phyloP scores from a whole-genome alignment of 2,329 filamentous ascomycete species.

The Scedosporium dehoogii region DNA sequence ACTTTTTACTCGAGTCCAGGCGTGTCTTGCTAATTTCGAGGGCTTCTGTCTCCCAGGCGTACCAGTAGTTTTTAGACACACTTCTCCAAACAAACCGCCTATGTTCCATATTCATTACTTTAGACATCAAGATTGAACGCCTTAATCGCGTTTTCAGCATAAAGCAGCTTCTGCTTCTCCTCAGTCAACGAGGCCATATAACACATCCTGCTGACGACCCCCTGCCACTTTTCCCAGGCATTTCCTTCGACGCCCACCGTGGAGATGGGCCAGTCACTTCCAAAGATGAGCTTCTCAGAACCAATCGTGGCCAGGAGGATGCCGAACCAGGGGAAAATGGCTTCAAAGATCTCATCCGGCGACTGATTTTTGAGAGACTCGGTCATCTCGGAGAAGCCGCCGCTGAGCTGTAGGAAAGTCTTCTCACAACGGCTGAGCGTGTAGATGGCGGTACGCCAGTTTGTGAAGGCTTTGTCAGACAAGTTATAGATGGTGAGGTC shows the following conservation, averaged over 20 bases:
- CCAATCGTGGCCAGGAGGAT: constrained; percentile 66
- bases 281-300: constrained; percentile 70
- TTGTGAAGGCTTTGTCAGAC: constrained; percentile 47
- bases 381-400: constrained; percentile 71
- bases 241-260: constrained; percentile 41
- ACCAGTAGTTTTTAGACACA: background rate
- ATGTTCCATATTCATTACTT: background rate
- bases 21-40: background rate
- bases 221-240: constrained; percentile 69
- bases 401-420: constrained; percentile 89
- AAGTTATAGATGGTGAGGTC: constrained; percentile 57
- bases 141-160: constrained; percentile 59
- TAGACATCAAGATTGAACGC: constrained; percentile 48
- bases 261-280: constrained; percentile 89
- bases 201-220: constrained; percentile 58
- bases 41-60: too few species aligned
- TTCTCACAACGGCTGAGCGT: constrained; percentile 52
- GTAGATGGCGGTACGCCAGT: constrained; percentile 61
- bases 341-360: constrained; percentile 49
- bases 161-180: constrained; percentile 57
- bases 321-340: constrained; percentile 60
- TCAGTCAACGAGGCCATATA: constrained; percentile 50
- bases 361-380: constrained; percentile 37
- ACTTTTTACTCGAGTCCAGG: background rate
- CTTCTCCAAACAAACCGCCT: background rate